Evolutionary conservation across 192 early-diverging fungal species (phyloP).

Genomic region (Phlyctochytrium planicorne): DNA sequence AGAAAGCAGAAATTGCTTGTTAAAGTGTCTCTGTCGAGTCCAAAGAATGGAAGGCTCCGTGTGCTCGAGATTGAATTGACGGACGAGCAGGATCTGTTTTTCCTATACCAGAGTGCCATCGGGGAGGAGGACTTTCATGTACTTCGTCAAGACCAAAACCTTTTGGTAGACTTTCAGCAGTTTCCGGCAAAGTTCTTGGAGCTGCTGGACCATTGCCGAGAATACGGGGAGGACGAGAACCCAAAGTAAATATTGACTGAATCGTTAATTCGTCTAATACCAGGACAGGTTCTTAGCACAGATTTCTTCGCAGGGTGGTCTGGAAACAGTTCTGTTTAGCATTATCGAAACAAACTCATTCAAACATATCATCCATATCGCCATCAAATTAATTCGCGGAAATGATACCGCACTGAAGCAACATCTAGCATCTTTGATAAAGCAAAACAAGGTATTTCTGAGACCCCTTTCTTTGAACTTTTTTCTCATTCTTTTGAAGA

Average conservation of each 20-base stretch:
- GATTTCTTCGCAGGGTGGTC: conserved; percentile 21
- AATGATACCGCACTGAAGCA: conserved; percentile 50
- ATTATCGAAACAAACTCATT: conserved; percentile 59
- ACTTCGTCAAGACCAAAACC: conserved; percentile 45
- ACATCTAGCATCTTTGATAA: conserved; percentile 49
- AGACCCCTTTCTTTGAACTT: too few species aligned
- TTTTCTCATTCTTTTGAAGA: background rate
- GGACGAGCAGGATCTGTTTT: conserved; percentile 47
- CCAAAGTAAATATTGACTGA: conserved; percentile 37
- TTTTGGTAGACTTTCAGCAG: conserved; percentile 54
- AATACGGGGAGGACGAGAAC: conserved; percentile 13
- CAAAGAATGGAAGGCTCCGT: background rate
- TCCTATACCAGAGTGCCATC: conserved; percentile 45
- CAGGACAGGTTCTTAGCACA: conserved; percentile 44
- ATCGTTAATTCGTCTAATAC: background rate
- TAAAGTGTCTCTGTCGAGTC: background rate
- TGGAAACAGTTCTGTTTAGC: conserved; percentile 25
- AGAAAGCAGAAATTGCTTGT: background rate
- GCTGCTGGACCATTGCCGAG: conserved; percentile 41
- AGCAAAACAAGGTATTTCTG: conserved; percentile 46
- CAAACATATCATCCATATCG: conserved; percentile 52
- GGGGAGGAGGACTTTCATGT: conserved; percentile 54
- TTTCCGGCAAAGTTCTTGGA: conserved; percentile 54
- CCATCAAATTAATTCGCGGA: conserved; percentile 44
- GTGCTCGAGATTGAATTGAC: conserved; percentile 46